A percentile compares a stretch with the other conserved stretches of the same genome.
These are phyloP conservation scores for Solanum clarkiae DNA, from an alignment of 257 asterid species.

Conservation along the genomic window DNA sequence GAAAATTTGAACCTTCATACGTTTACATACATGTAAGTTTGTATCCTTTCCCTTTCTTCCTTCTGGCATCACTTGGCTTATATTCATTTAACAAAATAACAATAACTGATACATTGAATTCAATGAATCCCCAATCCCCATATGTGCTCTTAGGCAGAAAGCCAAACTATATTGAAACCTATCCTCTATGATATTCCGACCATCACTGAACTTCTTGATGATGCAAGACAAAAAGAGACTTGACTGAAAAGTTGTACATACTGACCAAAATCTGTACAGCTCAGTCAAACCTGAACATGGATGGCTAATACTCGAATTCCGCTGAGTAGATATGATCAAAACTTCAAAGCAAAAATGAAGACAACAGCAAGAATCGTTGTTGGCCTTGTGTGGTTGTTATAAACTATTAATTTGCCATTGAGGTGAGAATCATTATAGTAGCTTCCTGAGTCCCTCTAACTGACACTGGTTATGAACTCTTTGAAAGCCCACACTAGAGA, in stretches of 20 bases:
- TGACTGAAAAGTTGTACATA: background rate
- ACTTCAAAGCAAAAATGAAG: background rate
- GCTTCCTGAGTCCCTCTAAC: background rate
- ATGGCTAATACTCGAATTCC: background rate
- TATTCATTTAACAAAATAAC: background rate
- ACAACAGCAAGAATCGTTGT: background rate
- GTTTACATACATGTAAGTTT: background rate
- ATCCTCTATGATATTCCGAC: background rate
- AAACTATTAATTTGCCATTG: background rate
- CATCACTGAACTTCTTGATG: background rate
- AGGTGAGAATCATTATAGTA: background rate
- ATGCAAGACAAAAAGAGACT: background rate
- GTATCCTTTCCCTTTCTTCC: background rate
- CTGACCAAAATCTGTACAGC: background rate
- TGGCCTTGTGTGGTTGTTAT: background rate
- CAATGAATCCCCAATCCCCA: background rate
- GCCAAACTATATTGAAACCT: background rate
- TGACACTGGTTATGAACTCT: background rate
- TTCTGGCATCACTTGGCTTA: background rate
- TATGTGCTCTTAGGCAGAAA: background rate
- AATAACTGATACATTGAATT: background rate
- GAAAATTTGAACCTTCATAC: background rate
- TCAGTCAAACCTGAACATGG: background rate
- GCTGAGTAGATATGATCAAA: background rate
- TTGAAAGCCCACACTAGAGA: background rate